A percentile compares a stretch with the other conserved stretches of the same genome.
phyloP scores from a whole-genome alignment of 768 basidiomycete genomes.

The Trametes cubensis region DNA sequence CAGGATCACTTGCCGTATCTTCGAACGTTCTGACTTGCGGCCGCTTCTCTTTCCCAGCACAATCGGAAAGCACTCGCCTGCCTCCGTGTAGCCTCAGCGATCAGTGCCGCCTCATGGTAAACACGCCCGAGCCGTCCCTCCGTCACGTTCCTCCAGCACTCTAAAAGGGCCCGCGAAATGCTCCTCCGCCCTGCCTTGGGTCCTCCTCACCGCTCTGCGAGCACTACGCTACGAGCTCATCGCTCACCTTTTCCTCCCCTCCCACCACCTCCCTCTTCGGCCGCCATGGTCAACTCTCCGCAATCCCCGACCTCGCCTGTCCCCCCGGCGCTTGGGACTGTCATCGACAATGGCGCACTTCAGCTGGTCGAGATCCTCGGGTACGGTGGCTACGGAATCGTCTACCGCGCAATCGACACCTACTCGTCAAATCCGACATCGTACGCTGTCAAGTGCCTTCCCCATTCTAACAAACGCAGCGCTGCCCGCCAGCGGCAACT shows the following conservation, averaged over 20 bases:
- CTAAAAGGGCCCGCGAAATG: constrained; percentile 32
- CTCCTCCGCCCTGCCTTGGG: constrained; percentile 27
- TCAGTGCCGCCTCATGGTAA: constrained; percentile 38
- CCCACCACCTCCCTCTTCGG: constrained; percentile 16
- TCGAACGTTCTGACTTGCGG: constrained; percentile 21
- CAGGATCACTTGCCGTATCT: constrained; percentile 27
- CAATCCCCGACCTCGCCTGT: constrained; percentile 46
- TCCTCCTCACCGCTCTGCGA: constrained; percentile 33
- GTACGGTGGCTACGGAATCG: constrained; percentile 93
- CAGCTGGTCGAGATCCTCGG: constrained; percentile 88
- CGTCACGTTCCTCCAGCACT: constrained; percentile 33
- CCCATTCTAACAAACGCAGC: constrained; percentile 51
- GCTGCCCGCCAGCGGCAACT: constrained; percentile 66
- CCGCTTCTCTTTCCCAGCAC: constrained; percentile 23
- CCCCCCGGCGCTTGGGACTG: constrained; percentile 63
- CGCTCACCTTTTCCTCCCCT: constrained; percentile 23
- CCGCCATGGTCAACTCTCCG: constrained; percentile 34
- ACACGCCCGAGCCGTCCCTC: constrained; percentile 37
- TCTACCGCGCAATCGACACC: constrained; percentile 82
- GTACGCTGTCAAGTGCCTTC: constrained; percentile 92
- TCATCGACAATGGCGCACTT: constrained; percentile 81
- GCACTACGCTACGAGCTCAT: constrained; percentile 25
- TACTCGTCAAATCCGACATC: constrained; percentile 49
- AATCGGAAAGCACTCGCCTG: constrained; percentile 20
- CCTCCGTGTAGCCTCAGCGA: constrained; percentile 22